These are phyloP conservation scores for Verticillium nonalfalfae DNA, from an alignment of 2,329 filamentous ascomycete genomes.

Conservation along the genomic window DNA sequence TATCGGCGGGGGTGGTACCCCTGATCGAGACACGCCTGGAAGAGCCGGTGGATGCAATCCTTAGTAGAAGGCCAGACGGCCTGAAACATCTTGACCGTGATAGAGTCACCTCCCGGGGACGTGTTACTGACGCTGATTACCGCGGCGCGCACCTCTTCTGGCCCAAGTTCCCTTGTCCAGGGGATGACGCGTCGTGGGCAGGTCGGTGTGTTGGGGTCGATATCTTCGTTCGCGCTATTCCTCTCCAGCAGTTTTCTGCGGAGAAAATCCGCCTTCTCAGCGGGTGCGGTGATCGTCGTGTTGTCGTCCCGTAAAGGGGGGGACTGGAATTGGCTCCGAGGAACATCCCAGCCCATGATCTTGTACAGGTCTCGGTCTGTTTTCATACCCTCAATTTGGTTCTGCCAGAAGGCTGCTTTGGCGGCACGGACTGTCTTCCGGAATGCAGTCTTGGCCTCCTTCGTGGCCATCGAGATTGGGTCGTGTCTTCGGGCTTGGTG, in stretches of 20 bases:
- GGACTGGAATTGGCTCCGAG: not conserved
- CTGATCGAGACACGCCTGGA: constrained; percentile 10
- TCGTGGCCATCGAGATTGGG: not conserved
- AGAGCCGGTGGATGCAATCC: constrained; percentile 7
- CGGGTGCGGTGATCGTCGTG: not conserved
- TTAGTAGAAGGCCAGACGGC: not conserved
- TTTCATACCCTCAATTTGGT: not conserved
- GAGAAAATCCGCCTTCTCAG: not conserved
- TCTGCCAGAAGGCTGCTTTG: not conserved
- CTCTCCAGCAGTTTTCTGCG: not conserved
- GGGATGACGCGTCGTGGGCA: constrained; percentile 4
- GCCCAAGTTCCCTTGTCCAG: constrained; percentile 8
- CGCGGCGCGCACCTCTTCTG: constrained; percentile 10
- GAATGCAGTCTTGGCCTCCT: not conserved
- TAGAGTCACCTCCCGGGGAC: constrained; percentile 13
- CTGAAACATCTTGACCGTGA: constrained; percentile 13
- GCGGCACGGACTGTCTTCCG: not conserved
- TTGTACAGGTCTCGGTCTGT: not conserved
- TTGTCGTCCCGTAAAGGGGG: not conserved
- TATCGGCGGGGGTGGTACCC: constrained; percentile 14
- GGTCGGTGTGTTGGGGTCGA: not conserved
- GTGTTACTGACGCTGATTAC: constrained; percentile 12
- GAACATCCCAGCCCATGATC: not conserved
- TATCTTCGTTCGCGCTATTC: not conserved
- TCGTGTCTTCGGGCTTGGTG: not conserved